A percentile compares a stretch with the other conserved stretches of the same genome.
phyloP scores from a whole-genome alignment of 768 basidiomycete species.

The Mycena vitilis region DNA sequence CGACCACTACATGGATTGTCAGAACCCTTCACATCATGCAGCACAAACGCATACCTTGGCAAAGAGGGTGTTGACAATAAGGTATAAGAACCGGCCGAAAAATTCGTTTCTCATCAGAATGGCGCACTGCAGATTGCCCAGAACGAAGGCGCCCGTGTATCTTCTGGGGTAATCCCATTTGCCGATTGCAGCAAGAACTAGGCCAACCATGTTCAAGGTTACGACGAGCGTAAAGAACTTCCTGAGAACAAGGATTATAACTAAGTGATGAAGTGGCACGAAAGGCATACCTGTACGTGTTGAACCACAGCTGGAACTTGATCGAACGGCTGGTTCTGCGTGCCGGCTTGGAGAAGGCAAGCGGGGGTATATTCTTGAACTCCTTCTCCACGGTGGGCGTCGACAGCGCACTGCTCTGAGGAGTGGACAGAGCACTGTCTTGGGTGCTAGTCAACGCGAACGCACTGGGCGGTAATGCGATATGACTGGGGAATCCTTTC shows the following conservation, averaged over 20 bases:
- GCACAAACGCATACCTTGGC: conserved; percentile 66
- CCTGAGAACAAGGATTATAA: conserved; percentile 46
- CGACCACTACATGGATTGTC: conserved; percentile 52
- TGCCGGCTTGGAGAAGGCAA: conserved; percentile 41
- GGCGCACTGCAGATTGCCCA: conserved; percentile 79
- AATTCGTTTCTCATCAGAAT: conserved; percentile 86
- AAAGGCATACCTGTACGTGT: conserved; percentile 72
- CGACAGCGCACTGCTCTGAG: not conserved
- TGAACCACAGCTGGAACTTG: conserved; percentile 78
- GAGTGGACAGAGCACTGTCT: not conserved
- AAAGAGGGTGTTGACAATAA: conserved; percentile 77
- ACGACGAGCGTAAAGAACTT: conserved; percentile 80
- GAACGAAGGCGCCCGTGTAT: conserved; percentile 77
- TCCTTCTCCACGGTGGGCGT: not conserved
- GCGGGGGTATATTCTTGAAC: conserved; percentile 18
- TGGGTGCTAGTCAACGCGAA: no score
- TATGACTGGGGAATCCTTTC: no score
- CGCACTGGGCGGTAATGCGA: no score
- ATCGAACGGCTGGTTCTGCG: conserved; percentile 66
- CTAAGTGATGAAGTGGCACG: not conserved
- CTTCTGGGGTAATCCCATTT: conserved; percentile 77
- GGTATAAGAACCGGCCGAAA: conserved; percentile 80
- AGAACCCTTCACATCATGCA: not conserved
- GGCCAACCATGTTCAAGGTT: conserved; percentile 66
- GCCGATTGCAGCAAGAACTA: conserved; percentile 69